Evolutionary conservation across 139 green algal genomes (phyloP).

Genomic region (Edaphochlamys debaryana): DNA sequence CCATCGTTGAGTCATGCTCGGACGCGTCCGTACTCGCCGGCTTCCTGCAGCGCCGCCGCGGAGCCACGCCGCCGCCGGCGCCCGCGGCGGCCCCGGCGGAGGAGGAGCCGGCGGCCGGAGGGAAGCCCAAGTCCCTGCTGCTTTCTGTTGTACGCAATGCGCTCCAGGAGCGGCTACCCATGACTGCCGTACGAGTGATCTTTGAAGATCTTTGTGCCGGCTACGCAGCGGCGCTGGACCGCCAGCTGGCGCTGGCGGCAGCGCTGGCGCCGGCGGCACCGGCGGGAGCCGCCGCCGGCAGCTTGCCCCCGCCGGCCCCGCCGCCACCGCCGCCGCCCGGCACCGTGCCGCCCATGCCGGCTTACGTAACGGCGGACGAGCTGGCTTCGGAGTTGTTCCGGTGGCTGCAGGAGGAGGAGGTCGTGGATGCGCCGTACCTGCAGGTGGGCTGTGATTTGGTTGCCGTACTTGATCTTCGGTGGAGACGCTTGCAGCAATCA

Average conservation of each 20-base stretch:
- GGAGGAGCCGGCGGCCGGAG: background rate
- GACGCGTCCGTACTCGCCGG: slow-evolving; percentile 43
- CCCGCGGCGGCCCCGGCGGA: background rate
- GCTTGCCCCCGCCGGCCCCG: background rate
- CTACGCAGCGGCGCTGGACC: background rate
- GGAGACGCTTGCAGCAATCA: too few relatives aligned
- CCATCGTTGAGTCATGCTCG: slow-evolving; percentile 26
- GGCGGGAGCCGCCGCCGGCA: background rate
- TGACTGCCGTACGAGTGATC: slow-evolving; percentile 14
- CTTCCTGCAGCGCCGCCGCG: slow-evolving; percentile 53
- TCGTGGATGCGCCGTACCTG: slow-evolving; percentile 62
- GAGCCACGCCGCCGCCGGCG: background rate
- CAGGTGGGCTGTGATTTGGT: slow-evolving; percentile 6
- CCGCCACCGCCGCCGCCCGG: slow-evolving; percentile 10
- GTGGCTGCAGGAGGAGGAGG: slow-evolving; percentile 68
- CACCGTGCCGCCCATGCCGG: slow-evolving; percentile 7
- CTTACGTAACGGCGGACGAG: slow-evolving; percentile 40
- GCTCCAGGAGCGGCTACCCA: slow-evolving; percentile 49
- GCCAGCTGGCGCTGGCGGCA: background rate
- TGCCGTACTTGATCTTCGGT: background rate
- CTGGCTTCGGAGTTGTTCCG: slow-evolving; percentile 43
- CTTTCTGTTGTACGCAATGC: slow-evolving; percentile 34
- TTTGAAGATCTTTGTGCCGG: slow-evolving; percentile 22
- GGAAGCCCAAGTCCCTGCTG: slow-evolving; percentile 41
- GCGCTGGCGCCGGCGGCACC: background rate